Percentiles rank a stretch among this genome's conserved stretches.
phyloP scores from a whole-genome alignment of 805 yeast species.

The Lipomyces kockii region DNA sequence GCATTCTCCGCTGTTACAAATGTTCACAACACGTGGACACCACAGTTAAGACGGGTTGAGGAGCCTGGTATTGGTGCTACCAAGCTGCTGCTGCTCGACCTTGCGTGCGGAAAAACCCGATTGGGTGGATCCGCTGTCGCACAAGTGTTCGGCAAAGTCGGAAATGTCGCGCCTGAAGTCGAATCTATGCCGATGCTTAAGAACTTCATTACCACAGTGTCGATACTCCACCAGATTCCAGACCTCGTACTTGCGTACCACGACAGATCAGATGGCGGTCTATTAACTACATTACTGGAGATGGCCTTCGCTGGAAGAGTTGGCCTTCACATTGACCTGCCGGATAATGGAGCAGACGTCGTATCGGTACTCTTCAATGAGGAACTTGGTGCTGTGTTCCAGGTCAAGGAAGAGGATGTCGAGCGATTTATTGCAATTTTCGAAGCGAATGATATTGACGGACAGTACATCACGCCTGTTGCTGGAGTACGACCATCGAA shows the following conservation, averaged over 20 bases:
- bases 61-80: constrained; percentile 50
- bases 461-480: constrained; percentile 60
- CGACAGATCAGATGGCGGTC: constrained; percentile 96
- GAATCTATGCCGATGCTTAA: constrained; percentile 67
- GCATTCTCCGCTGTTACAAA: constrained; percentile 87
- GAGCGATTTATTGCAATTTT: constrained; percentile 62
- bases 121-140: constrained; percentile 95
- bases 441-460: constrained; percentile 60
- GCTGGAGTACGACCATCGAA: constrained; percentile 61
- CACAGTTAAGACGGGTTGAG: constrained; percentile 60
- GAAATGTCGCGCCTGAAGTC: constrained; percentile 81
- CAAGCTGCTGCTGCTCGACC: constrained; percentile 76
- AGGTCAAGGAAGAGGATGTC: constrained; percentile 61
- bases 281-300: constrained; percentile 80
- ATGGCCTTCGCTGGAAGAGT: constrained; percentile 97
- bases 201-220: constrained; percentile 68
- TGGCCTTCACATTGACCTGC: constrained; percentile 63
- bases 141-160: constrained; percentile 89
- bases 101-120: constrained; percentile 60
- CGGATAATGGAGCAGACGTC: constrained; percentile 49
- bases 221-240: constrained; percentile 70
- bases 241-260: constrained; percentile 80
- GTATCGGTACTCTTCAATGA: constrained; percentile 78
- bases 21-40: constrained; percentile 95
- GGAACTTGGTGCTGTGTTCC: constrained; percentile 97